Base-by-base conservation (phyloP, 257 asterid genomes). In the Nicotiana noctiflora region DNA sequence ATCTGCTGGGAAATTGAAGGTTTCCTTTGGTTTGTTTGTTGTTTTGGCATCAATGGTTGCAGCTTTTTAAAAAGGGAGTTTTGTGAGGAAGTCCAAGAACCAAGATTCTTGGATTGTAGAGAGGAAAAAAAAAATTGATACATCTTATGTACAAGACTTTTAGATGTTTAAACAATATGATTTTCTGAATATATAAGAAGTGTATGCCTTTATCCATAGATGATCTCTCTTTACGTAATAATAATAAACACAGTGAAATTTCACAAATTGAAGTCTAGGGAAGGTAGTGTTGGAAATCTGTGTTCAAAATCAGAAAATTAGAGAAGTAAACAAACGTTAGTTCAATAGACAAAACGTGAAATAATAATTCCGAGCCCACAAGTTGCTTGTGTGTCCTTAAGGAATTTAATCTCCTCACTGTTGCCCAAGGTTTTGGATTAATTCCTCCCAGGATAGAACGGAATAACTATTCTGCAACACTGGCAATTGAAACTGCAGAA, bases 11-110 rank as follows among this genome's bases (percentile, higher is more conserved):
- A 79, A 79, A 25, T 64, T 56, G 19, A 21, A 37, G 19, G 53
- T 29, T 63, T 79, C 82, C 53, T 18, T 79, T 21, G 77, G 77
- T 61, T 79, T 64, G 37, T 79, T 79, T 27, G 44, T 17, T 4
- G 61, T 79, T 25, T 63, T 79, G 52, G 53, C 53, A 1, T 40
- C 82, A 11, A 25, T 62, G n/a, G 3, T 62, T 40, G 63, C 46
- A 23, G 76, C 59, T 40, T 55, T 14, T 13, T 70, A 8, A 40
- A 34, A 59, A 65, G 49, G 75, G 51, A 0, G 8, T 32, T 34
- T 18, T 37, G 25, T 32, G 75, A 56, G 3, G 25, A 56, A 18
- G 23, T 56, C 11, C 25, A 57, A n/a, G 63, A n/a, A 18, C 11
- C 25, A 57, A n/a, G 63, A n/a, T 57, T 57, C 63, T 9, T 66